Percentiles rank a stretch among this genome's conserved stretches.
phyloP scores from a whole-genome alignment of 257 asterid genomes.

The Paraleonurus japonicus region DNA sequence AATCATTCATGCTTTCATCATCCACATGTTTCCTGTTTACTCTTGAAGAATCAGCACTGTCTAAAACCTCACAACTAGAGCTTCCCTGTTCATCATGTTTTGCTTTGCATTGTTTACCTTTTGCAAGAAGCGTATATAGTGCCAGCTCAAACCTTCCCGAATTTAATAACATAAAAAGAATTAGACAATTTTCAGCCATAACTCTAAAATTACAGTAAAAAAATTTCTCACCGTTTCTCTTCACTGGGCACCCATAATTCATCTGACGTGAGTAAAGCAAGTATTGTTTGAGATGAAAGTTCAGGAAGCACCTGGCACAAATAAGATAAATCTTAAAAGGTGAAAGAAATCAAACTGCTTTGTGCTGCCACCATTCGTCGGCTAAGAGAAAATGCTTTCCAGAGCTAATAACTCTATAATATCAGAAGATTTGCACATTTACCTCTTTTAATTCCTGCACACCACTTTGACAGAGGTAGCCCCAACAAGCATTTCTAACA shows the following conservation, averaged over 20 bases:
- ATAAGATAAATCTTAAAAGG: constrained; percentile 22
- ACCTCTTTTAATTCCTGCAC: constrained; percentile 90
- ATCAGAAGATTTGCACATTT: constrained; percentile 16
- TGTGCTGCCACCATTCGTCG: constrained; percentile 20
- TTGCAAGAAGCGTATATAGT: constrained; percentile 62
- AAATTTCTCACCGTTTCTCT: constrained; percentile 76
- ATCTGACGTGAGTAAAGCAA: constrained; percentile 87
- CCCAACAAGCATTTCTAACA: constrained; percentile 99
- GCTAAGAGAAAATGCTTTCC: constrained; percentile 1
- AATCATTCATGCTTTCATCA: constrained; percentile 39
- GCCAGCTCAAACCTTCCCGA: constrained; percentile 84
- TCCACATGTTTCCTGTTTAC: constrained; percentile 38
- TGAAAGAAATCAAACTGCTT: constrained; percentile 4
- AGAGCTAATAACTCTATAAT: constrained; percentile 15
- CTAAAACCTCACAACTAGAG: constrained; percentile 45
- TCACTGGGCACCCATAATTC: constrained; percentile 95
- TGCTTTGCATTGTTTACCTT: constrained; percentile 47
- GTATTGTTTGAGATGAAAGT: constrained; percentile 89
- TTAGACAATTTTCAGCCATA: constrained; percentile 17
- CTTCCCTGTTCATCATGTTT: constrained; percentile 52
- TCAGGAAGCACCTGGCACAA: constrained; percentile 82
- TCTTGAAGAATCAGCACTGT: constrained; percentile 41
- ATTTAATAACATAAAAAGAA: background rate
- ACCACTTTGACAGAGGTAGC: constrained; percentile 98
- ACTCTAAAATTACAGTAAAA: constrained; percentile 11